A percentile compares a stretch with the other conserved stretches of the same genome.
Evolutionary conservation across 202 grass and related monocot species (phyloP).

Genomic region (Setaria italica): DNA sequence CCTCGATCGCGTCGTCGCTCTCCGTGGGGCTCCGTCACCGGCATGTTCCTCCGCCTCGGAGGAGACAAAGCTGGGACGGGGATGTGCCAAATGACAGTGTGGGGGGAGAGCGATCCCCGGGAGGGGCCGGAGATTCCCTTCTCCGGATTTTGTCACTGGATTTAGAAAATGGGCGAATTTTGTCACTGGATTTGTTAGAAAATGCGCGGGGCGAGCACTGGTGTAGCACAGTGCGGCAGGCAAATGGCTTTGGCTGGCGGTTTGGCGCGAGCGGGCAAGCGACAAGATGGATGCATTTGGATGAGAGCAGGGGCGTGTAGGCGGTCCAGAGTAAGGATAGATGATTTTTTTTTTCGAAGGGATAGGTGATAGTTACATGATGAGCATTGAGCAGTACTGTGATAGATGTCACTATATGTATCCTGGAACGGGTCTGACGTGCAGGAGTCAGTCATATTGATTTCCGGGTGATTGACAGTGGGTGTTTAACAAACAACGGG

Average conservation of each 20-base stretch:
- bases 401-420: not conserved
- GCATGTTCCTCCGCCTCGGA: constrained; percentile 37
- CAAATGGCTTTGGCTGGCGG: not conserved
- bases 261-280: not conserved
- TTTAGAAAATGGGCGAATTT: not conserved
- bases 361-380: constrained; percentile 3
- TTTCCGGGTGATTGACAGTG: not conserved
- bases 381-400: not conserved
- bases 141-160: constrained; percentile 19
- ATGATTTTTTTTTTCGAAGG: no score
- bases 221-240: not conserved
- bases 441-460: not conserved
- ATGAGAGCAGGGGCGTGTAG: not conserved
- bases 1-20: constrained; percentile 10
- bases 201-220: not conserved
- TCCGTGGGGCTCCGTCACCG: not conserved
- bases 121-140: constrained; percentile 11
- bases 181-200: not conserved
- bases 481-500: not conserved
- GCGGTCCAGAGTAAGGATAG: not conserved
- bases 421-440: not conserved
- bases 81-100: constrained; percentile 43
- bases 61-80: constrained; percentile 32
- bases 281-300: not conserved
- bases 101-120: constrained; percentile 13